Evolutionary conservation across 1,284 basidiomycete species (phyloP).

Genomic region (Boletus calvinii): DNA sequence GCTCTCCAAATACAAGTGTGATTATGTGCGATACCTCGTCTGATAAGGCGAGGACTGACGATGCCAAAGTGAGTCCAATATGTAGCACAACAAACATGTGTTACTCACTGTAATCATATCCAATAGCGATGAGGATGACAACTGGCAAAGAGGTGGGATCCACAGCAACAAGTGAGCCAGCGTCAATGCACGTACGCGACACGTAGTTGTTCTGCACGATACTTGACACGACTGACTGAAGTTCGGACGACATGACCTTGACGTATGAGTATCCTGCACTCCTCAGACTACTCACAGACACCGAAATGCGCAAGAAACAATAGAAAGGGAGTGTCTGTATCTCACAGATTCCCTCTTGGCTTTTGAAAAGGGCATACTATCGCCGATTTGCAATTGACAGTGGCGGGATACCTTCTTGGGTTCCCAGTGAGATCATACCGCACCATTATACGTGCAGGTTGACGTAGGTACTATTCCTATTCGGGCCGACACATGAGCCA

Average conservation of each 20-base stretch:
- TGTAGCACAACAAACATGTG: not conserved
- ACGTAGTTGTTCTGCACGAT: constrained; percentile 2
- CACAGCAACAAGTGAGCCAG: not conserved
- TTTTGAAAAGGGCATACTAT: not conserved
- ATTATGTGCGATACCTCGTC: constrained; percentile 1
- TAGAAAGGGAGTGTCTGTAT: too few relatives aligned
- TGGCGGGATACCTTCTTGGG: too few relatives aligned
- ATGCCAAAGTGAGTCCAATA: not conserved
- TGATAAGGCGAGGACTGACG: constrained; percentile 10
- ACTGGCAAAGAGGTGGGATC: not conserved
- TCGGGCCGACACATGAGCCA: not conserved
- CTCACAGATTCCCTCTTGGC: too few relatives aligned
- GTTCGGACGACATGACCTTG: not conserved
- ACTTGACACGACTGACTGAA: not conserved
- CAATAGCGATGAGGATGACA: constrained; percentile 1
- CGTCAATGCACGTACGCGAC: not conserved
- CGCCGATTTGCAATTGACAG: not conserved
- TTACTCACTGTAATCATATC: constrained; percentile 10
- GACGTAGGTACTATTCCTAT: not conserved
- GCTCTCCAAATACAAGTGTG: not conserved
- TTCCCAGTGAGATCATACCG: not conserved
- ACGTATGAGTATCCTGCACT: too few relatives aligned
- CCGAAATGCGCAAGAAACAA: too few relatives aligned
- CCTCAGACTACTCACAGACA: too few relatives aligned
- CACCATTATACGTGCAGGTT: not conserved